Conservation (phyloP, 345 rosid species). For the Euphorbia lathyris region DNA sequence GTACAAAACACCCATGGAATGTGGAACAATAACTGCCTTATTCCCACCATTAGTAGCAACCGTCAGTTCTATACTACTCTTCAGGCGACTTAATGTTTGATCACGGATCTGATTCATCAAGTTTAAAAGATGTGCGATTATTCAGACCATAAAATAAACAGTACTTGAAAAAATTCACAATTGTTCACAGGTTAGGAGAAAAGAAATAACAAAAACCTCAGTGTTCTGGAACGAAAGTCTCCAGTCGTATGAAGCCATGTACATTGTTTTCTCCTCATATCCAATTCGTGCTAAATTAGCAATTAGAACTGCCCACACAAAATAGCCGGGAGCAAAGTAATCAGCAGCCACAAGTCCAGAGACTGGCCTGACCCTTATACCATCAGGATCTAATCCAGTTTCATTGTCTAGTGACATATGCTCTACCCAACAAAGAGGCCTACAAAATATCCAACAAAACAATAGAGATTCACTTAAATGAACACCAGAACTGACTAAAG, state of each 20-base stretch:
- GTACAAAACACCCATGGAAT: conserved; percentile 95
- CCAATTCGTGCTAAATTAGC: conserved; percentile 94
- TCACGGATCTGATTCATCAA: conserved; percentile 67
- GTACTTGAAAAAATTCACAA: conserved; percentile 3
- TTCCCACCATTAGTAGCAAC: conserved; percentile 77
- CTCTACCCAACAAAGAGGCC: conserved; percentile 96
- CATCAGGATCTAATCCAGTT: conserved; percentile 88
- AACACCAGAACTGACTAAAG: conserved; percentile 9
- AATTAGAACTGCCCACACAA: conserved; percentile 96
- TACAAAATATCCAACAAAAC: conserved; percentile 27
- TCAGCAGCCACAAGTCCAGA: conserved; percentile 98
- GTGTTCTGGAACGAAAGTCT: conserved; percentile 93
- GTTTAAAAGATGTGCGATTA: conserved; percentile 14
- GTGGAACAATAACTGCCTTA: conserved; percentile 88
- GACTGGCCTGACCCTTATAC: conserved; percentile 77
- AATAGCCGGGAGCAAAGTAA: conserved; percentile 93
- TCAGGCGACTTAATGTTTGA: conserved; percentile 75
- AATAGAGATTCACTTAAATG: conserved; percentile 5
- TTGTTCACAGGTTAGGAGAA: not conserved
- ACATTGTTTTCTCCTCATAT: conserved; percentile 94
- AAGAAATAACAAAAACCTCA: conserved; percentile 45
- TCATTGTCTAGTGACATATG: conserved; percentile 96
- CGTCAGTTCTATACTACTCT: conserved; percentile 78
- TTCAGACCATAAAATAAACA: not conserved
- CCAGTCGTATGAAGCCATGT: conserved; percentile 99